These are phyloP conservation scores for Aphanocladium album DNA, from an alignment of 2,329 filamentous ascomycete species.

Conservation along the genomic window DNA sequence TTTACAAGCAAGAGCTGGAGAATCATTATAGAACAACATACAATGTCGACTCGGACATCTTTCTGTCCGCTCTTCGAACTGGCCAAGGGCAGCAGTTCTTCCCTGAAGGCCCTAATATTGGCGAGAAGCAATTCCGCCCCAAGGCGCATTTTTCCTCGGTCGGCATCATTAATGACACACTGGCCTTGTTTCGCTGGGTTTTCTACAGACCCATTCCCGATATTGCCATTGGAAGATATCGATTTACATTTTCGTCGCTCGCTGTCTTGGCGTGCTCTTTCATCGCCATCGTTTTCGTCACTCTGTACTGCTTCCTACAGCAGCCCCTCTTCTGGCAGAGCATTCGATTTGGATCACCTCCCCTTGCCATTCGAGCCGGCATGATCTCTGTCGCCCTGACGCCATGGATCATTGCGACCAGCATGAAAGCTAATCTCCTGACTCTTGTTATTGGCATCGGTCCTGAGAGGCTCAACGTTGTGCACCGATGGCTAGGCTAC, in stretches of 20 bases:
- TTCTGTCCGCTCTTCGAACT: conserved; percentile 41
- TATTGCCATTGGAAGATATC: conserved; percentile 59
- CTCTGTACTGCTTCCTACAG: conserved; percentile 78
- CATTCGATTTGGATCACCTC: conserved; percentile 82
- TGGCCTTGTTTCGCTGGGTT: conserved; percentile 81
- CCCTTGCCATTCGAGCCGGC: conserved; percentile 77
- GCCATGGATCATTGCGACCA: conserved; percentile 85
- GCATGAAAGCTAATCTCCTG: conserved; percentile 86
- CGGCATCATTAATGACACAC: conserved; percentile 66
- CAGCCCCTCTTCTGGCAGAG: conserved; percentile 87
- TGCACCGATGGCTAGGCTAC: conserved; percentile 90
- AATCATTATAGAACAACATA: conserved; percentile 55
- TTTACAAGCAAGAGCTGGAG: conserved; percentile 78
- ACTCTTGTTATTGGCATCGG: conserved; percentile 83
- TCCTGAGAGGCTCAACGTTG: conserved; percentile 84
- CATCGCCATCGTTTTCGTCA: conserved; percentile 65
- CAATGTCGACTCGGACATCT: conserved; percentile 44
- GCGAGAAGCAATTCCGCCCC: conserved; percentile 52
- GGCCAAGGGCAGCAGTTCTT: conserved; percentile 67
- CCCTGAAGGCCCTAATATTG: conserved; percentile 55
- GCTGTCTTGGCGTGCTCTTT: conserved; percentile 65
- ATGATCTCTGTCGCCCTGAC: conserved; percentile 91
- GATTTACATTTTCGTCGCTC: conserved; percentile 76
- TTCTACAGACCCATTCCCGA: conserved; percentile 85
- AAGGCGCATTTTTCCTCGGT: conserved; percentile 74